Conservation (phyloP, 2,329 filamentous ascomycete species). For the Escovopsis sp. region DNA sequence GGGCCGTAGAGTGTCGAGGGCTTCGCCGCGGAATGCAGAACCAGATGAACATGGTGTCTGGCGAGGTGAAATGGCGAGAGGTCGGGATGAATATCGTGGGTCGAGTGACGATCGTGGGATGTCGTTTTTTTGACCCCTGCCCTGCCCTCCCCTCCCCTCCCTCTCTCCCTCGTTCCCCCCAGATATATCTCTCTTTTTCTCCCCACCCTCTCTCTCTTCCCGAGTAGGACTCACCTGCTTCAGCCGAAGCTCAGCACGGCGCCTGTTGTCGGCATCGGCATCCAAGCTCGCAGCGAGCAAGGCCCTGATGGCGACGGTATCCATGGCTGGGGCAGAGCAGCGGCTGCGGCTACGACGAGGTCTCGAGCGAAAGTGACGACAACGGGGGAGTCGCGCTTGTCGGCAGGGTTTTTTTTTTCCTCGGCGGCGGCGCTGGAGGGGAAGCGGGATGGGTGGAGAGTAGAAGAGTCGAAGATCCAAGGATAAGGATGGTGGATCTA, state of each 20-base stretch:
- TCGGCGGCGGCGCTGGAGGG: slow-evolving; percentile 12
- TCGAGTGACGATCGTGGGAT: background rate
- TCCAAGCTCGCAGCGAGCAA: slow-evolving; percentile 65
- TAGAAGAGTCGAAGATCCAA: slow-evolving; percentile 1
- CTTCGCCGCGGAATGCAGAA: no score
- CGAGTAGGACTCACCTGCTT: slow-evolving; percentile 48
- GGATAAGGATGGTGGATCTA: background rate
- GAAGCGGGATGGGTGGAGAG: slow-evolving; percentile 2
- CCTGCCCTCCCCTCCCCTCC: no score
- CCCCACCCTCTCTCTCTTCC: no score
- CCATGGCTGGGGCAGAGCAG: no score
- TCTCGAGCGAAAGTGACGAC: slow-evolving; percentile 9
- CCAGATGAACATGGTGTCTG: no score
- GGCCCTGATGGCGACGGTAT: slow-evolving; percentile 57
- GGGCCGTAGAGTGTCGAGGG: background rate
- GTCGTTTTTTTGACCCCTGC: background rate
- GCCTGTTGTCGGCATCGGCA: slow-evolving; percentile 57
- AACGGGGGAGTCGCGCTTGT: slow-evolving; percentile 13
- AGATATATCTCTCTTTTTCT: no score
- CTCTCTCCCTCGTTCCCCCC: no score
- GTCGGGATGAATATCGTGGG: background rate
- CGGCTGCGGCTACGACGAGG: slow-evolving; percentile 11
- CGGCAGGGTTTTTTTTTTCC: slow-evolving; percentile 1
- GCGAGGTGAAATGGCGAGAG: no score
- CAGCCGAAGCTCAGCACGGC: slow-evolving; percentile 64